Conservation (phyloP, 306 rosid species). For the Dalbergia cultrata region DNA sequence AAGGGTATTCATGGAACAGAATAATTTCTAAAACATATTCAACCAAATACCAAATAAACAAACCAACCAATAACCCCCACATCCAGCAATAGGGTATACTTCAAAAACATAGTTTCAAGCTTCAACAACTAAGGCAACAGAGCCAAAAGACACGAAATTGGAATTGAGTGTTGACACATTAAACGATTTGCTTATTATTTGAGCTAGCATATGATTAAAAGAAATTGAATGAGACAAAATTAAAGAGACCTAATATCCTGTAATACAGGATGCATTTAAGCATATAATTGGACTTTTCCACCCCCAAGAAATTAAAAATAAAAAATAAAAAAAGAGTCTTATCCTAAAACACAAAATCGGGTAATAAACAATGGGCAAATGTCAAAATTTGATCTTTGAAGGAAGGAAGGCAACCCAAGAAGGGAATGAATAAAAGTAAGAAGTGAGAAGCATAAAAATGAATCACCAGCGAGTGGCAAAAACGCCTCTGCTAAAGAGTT, state of each 20-base stretch:
- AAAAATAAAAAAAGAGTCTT: background rate
- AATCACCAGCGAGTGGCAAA: constrained; percentile 87
- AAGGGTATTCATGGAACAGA: constrained; percentile 4
- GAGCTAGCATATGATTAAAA: background rate
- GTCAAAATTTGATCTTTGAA: background rate
- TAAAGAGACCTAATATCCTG: constrained; percentile 6
- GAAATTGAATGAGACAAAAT: background rate
- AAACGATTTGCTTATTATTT: constrained; percentile 26
- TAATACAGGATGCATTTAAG: background rate
- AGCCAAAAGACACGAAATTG: constrained; percentile 8
- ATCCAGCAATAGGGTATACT: constrained; percentile 27
- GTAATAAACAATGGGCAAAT: constrained; percentile 3
- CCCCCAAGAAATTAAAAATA: background rate
- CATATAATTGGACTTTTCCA: background rate
- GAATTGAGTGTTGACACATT: constrained; percentile 20
- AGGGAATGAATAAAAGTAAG: constrained; percentile 15
- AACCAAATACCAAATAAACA: background rate
- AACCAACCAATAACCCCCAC: constrained; percentile 17
- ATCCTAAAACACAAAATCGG: constrained; percentile 35
- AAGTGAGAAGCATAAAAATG: background rate
- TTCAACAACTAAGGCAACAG: background rate
- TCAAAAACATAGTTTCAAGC: background rate
- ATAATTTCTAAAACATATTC: constrained; percentile 17
- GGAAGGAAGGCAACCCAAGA: background rate
- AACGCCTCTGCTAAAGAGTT: constrained; percentile 93